Evolutionary conservation across 1,284 basidiomycete genomes (phyloP), one percentile per base, ranked within the genome.

Genomic region (Vanrija sp.): DNA sequence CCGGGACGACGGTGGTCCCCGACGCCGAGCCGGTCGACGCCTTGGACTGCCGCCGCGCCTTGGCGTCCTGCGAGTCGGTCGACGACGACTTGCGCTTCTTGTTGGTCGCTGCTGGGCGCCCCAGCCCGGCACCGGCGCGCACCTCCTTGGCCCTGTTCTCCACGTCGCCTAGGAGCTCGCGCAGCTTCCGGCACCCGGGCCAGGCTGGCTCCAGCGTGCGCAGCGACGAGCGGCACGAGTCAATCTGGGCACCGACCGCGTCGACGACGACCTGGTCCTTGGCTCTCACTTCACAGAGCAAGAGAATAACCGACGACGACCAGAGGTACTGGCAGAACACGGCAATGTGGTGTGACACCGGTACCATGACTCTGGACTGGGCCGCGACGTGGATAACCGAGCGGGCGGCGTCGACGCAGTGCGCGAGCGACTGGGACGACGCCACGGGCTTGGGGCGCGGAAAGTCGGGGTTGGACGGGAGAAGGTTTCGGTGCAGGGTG

Each of bases 311-410:
- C 2, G 88, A 88, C 25, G 89, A 90, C 62, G 88, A 90, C 79
- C 92, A 93, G 18, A 93, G 81, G 65, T 90, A 88, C 67, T 93
- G 90, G 53, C 91, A 89, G 78, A 89, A 92, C 72, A 93, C 89
- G 2, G 89, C 88, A 36, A 93, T 81, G 70, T 92, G 88, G 67
- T 93, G 90, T 14, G 88, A 89, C 5, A 87, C 82, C 4, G 90
- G 89, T 1, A 93, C 86, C 45, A 88, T 84, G 62, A 88, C 85
- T 68, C 85, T 87, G 75, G 90, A 87, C 15, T 88, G 88, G 38
- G 88, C 85, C 2, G 89, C 89, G 47, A 93, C 82, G 50, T 85
- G 84, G 61, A 93, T 89, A 73, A 70, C 68, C 7, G 72, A 74
- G 2, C 72, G 66, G 38, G 72, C 72, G 5, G 71, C 71, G 22